Percentiles rank a stretch among this genome's conserved stretches.
These are phyloP conservation scores for Diospyros lotus DNA, from an alignment of 148 eudicot genomes.

Conservation along the genomic window DNA sequence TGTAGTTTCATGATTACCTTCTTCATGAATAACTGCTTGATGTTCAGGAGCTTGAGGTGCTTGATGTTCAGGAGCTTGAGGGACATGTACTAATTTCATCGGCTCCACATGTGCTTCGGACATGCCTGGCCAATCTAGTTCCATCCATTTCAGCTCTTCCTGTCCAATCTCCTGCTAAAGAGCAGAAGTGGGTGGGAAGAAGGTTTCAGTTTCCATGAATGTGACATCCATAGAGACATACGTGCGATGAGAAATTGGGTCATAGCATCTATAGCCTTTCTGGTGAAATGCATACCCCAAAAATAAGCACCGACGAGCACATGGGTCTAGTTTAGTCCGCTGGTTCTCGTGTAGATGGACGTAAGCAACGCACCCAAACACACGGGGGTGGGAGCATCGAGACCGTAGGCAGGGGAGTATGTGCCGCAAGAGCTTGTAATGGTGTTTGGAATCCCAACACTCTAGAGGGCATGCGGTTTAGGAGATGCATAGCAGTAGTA, in stretches of 20 bases:
- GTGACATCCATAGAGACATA: background rate
- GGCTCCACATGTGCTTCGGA: too few relatives aligned
- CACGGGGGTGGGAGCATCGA: background rate
- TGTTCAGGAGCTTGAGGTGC: background rate
- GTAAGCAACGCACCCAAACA: background rate
- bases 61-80: background rate
- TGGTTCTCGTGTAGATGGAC: conserved; percentile 4
- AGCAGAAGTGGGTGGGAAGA: background rate
- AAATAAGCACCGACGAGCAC: background rate
- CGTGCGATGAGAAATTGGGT: background rate
- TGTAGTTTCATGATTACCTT: background rate
- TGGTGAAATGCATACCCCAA: background rate
- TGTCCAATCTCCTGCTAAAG: background rate
- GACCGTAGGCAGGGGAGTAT: background rate
- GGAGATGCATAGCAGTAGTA: background rate
- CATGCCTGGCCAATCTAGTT: background rate
- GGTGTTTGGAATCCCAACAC: background rate
- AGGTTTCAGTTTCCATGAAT: background rate
- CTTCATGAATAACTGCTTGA: background rate
- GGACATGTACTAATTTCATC: background rate
- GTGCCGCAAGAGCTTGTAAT: background rate
- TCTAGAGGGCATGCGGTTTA: background rate
- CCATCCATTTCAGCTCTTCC: background rate
- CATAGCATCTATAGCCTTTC: background rate
- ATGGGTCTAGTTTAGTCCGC: background rate